A percentile compares a stretch with the other conserved stretches of the same genome.
These are phyloP conservation scores for Ustilago trichophora DNA, from an alignment of 1,284 basidiomycete species.

Conservation along the genomic window DNA sequence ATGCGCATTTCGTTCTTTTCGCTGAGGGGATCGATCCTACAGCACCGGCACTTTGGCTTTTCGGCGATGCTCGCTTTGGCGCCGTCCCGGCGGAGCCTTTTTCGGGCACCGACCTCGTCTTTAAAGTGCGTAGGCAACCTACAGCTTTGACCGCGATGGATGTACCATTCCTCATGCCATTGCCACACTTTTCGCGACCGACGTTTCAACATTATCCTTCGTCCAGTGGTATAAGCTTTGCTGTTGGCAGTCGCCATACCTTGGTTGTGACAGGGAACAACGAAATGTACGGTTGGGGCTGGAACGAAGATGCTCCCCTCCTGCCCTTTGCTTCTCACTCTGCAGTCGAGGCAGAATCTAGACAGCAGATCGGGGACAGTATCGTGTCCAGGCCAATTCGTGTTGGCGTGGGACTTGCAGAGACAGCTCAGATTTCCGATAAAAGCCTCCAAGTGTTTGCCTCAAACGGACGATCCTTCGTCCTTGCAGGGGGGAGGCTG, in stretches of 20 bases:
- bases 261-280: slow-evolving; percentile 14
- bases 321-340: slow-evolving; percentile 1
- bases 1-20: slow-evolving; percentile 30
- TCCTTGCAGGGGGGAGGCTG: neutral
- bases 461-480: slow-evolving; percentile 7
- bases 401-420: neutral
- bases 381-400: slow-evolving; percentile 12
- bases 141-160: neutral
- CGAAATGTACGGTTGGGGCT: slow-evolving; percentile 45
- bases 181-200: too few species aligned
- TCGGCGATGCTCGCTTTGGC: slow-evolving; percentile 29
- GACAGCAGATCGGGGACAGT: slow-evolving; percentile 1
- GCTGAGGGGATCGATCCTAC: neutral
- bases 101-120: neutral
- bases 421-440: slow-evolving; percentile 10
- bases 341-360: too few species aligned
- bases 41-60: slow-evolving; percentile 11
- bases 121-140: neutral
- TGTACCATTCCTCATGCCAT: slow-evolving; percentile 8
- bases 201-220: too few species aligned
- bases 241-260: slow-evolving; percentile 15
- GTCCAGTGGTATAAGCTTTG: too few species aligned
- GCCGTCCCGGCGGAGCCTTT: slow-evolving; percentile 15
- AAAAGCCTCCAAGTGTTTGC: neutral
- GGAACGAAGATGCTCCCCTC: slow-evolving; percentile 30